Conservation (phyloP, 2,329 filamentous ascomycete genomes). For the Neonectria faginata region DNA sequence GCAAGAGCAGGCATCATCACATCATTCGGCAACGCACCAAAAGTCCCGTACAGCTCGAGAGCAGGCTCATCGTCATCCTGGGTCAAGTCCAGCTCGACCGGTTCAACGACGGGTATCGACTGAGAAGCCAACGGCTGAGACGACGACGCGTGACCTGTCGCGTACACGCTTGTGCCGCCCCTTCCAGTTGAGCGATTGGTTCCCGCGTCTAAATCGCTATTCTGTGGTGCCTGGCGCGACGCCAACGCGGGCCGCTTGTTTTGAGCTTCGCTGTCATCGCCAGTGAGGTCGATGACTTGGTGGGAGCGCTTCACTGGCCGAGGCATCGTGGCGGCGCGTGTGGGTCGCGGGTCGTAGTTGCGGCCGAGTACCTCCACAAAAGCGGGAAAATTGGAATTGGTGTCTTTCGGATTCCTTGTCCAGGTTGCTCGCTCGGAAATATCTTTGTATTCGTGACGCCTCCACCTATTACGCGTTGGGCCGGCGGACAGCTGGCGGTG, state of each 20-base stretch:
- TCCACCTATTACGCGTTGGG: neutral
- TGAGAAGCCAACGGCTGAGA: constrained; percentile 34
- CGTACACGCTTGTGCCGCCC: constrained; percentile 37
- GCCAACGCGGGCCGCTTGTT: constrained; percentile 44
- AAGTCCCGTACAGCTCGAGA: constrained; percentile 61
- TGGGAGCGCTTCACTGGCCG: constrained; percentile 51
- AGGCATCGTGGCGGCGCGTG: constrained; percentile 32
- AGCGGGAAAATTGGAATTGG: neutral
- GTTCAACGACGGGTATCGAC: constrained; percentile 46
- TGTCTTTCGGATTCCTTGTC: neutral
- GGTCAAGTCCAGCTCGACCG: constrained; percentile 57
- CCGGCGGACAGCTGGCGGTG: neutral
- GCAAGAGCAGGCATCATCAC: constrained; percentile 5
- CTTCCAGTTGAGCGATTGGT: constrained; percentile 26
- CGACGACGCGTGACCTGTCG: constrained; percentile 21
- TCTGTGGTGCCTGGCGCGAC: constrained; percentile 2
- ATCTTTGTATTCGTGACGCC: neutral
- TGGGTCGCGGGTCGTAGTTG: neutral
- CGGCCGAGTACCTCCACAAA: neutral
- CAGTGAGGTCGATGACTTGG: constrained; percentile 57
- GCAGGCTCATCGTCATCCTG: constrained; percentile 56
- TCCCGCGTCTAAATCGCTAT: constrained; percentile 7
- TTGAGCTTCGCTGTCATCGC: constrained; percentile 45
- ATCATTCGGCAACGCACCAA: constrained; percentile 50
- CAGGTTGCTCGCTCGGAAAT: neutral